Base-by-base conservation (phyloP, 345 rosid species). In the Moringa oleifera region DNA sequence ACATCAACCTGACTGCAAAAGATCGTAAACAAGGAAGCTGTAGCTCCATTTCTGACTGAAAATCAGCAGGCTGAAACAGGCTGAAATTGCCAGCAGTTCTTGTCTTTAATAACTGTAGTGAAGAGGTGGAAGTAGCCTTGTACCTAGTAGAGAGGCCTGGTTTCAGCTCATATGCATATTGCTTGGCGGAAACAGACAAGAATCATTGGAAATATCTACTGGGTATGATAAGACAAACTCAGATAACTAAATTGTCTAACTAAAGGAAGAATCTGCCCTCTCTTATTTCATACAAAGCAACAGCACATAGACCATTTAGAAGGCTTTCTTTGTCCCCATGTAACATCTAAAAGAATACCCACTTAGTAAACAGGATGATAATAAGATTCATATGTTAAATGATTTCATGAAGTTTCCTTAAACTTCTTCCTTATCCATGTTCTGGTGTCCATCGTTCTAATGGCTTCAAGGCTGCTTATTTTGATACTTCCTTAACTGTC, bases 191-290 rank as follows among this genome's bases (percentile, higher is more conserved):
- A 33, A 8, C 28, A 28, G 8, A 28, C 61, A 67, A 64, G 63
- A 68, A 61, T 57, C 73, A 62, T 73, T 25, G 82, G 56, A 54
- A 61, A 36, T 59, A 53, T 52, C 76, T n/a, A 53, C 52, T 1
- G 19, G 15, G 47, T 17, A 45, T 51, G 49, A 59, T 23, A 49
- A 51, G 54, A 71, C 51, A 72, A 57, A 6, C 23, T 37, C 58
- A 37, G 36, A 23, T 12, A 12, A 7, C 19, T 7, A 10, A 51
- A 28, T 28, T 28, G 33, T 28, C 33, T 2, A 28, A 28, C 8
- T 37, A 18, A 8, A n/a, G n/a, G 51, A 45, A 31, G 63, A 24
- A 63, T 47, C 68, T 24, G 0, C 13, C 52, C 19, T 6, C 0
- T 12, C 23, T 13, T 19, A 24, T 18, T 19, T 1, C 49, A 52